Conservation (phyloP, 2,329 filamentous ascomycete genomes). For the Emergomyces africanus region DNA sequence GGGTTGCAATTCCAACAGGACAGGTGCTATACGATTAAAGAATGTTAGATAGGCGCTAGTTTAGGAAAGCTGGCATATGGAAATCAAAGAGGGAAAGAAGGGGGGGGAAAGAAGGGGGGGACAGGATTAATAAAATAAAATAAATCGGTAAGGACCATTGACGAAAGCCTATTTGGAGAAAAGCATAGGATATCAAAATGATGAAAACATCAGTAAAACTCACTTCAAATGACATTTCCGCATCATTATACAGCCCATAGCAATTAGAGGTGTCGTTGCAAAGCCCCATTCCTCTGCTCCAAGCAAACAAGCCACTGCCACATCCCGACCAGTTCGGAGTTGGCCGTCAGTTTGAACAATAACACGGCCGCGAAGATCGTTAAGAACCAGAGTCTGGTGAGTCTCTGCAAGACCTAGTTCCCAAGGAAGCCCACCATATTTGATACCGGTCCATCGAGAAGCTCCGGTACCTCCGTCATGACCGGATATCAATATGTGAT, state of each 20-base stretch:
- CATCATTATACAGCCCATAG: conserved; percentile 97
- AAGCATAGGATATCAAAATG: background rate
- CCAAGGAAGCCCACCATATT: conserved; percentile 94
- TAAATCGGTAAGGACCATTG: no score
- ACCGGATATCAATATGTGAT: conserved; percentile 92
- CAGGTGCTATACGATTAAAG: conserved; percentile 49
- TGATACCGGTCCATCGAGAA: conserved; percentile 96
- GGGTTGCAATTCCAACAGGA: conserved; percentile 88
- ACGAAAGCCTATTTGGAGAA: background rate
- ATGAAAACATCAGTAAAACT: background rate
- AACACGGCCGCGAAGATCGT: conserved; percentile 88
- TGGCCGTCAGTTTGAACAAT: conserved; percentile 96
- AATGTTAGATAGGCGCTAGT: conserved; percentile 16
- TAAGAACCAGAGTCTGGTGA: conserved; percentile 89
- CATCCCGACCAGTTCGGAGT: conserved; percentile 79
- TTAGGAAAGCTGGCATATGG: background rate
- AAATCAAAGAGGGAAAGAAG: background rate
- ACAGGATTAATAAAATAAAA: no score
- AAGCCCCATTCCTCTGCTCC: conserved; percentile 99
- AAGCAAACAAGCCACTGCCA: conserved; percentile 86
- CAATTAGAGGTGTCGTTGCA: conserved; percentile 84
- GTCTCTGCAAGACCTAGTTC: conserved; percentile 94
- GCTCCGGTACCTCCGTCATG: conserved; percentile 96
- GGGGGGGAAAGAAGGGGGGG: no score
- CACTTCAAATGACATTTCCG: conserved; percentile 42